Evolutionary conservation across 2,329 filamentous ascomycete species (phyloP).

Genomic region (Penicillium sp.): DNA sequence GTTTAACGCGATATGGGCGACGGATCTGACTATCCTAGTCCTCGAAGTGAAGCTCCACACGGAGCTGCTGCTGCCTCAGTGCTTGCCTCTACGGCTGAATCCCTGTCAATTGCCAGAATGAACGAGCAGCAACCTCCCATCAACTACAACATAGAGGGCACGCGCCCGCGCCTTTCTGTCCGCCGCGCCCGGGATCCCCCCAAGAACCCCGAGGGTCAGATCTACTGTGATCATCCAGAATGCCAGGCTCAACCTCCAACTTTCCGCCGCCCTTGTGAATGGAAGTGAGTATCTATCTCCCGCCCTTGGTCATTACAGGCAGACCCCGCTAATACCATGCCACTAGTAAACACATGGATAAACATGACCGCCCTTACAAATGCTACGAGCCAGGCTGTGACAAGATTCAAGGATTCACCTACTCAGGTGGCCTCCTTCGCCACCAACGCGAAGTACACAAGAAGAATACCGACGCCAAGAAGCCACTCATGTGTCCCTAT

Average conservation of each 20-base stretch:
- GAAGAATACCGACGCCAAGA: constrained; percentile 84
- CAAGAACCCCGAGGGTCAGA: constrained; percentile 70
- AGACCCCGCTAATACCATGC: background rate
- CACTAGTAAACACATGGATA: constrained; percentile 93
- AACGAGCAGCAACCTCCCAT: constrained; percentile 33
- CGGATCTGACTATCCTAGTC: constrained; percentile 43
- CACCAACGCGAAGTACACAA: constrained; percentile 93
- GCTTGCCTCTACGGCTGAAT: constrained; percentile 37
- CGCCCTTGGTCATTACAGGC: constrained; percentile 18
- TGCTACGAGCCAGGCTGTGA: constrained; percentile 81
- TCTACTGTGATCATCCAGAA: constrained; percentile 68
- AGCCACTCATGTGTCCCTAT: constrained; percentile 82
- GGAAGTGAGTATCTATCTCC: constrained; percentile 68
- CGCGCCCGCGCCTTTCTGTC: constrained; percentile 43
- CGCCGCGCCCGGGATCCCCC: constrained; percentile 53
- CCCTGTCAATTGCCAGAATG: constrained; percentile 37
- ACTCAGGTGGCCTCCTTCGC: constrained; percentile 82
- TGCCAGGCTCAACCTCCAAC: constrained; percentile 65
- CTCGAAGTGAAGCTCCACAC: constrained; percentile 43
- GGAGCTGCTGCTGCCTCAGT: constrained; percentile 33
- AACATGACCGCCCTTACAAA: constrained; percentile 90
- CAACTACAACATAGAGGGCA: constrained; percentile 31
- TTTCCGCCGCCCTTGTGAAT: constrained; percentile 86
- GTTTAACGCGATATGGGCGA: constrained; percentile 39
- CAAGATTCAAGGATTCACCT: constrained; percentile 91